A percentile compares a stretch with the other conserved stretches of the same genome.
These are phyloP conservation scores for Trichoderma erinaceum DNA, from an alignment of 495 filamentous ascomycete genomes.

Conservation along the genomic window DNA sequence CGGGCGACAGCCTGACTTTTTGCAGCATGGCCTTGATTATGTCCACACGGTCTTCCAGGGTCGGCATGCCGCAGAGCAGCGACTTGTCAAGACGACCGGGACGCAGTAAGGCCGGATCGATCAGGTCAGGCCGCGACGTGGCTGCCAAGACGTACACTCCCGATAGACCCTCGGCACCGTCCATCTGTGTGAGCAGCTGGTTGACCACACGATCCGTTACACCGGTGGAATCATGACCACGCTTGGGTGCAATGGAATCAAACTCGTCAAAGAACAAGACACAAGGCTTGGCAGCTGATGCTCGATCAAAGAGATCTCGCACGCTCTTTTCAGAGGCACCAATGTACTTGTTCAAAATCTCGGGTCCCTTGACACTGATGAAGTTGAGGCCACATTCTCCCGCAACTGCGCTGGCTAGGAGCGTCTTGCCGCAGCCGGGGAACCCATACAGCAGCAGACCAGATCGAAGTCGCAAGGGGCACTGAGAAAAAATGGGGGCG, in stretches of 20 bases:
- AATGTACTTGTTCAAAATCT: slow-evolving; percentile 98
- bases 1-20: slow-evolving; percentile 64
- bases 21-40: slow-evolving; percentile 75
- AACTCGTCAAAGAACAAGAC: slow-evolving; percentile 98
- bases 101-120: slow-evolving; percentile 84
- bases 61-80: slow-evolving; percentile 81
- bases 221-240: slow-evolving; percentile 92
- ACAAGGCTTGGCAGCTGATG: slow-evolving; percentile 81
- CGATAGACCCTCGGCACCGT: slow-evolving; percentile 88
- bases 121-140: slow-evolving; percentile 83
- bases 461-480: slow-evolving; percentile 85
- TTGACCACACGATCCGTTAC: slow-evolving; percentile 99
- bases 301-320: slow-evolving; percentile 88
- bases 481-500: slow-evolving; percentile 94
- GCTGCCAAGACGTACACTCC: slow-evolving; percentile 96
- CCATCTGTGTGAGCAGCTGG: slow-evolving; percentile 97
- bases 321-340: slow-evolving; percentile 93
- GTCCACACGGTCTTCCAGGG: slow-evolving; percentile 69
- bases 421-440: slow-evolving; percentile 92
- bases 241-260: slow-evolving; percentile 92
- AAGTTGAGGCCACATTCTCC: slow-evolving; percentile 96
- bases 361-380: slow-evolving; percentile 95
- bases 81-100: slow-evolving; percentile 90
- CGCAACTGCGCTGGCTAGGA: slow-evolving; percentile 87
- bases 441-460: slow-evolving; percentile 90